phyloP scores from a whole-genome alignment of 805 yeast species.

The Cyberlindnera americana region DNA sequence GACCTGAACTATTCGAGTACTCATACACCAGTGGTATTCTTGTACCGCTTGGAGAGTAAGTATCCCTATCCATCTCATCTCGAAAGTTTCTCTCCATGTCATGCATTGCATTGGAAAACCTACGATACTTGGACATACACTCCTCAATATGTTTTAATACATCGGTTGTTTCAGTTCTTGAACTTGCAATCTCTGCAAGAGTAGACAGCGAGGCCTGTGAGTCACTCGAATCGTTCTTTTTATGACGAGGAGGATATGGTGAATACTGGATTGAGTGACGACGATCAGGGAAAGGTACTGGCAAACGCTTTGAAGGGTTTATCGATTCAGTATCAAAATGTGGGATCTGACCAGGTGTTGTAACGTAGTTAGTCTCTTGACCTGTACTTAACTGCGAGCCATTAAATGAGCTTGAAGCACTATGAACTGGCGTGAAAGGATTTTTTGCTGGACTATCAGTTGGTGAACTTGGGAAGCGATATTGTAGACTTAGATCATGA shows the following conservation, averaged over 20 bases:
- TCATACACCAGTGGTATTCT: slow-evolving; percentile 3
- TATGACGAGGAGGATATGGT: slow-evolving; percentile 12
- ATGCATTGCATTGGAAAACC: slow-evolving; percentile 13
- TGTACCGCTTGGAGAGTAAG: not conserved
- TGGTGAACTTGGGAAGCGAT: not conserved
- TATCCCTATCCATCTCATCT: slow-evolving; percentile 7
- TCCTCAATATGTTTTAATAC: slow-evolving; percentile 14
- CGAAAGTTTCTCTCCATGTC: slow-evolving; percentile 23
- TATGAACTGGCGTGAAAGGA: not conserved
- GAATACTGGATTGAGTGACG: slow-evolving; percentile 15
- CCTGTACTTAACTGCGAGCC: too few relatives aligned
- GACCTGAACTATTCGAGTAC: not conserved
- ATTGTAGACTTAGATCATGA: too few relatives aligned
- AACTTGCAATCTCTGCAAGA: slow-evolving; percentile 26
- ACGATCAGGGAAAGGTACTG: slow-evolving; percentile 3
- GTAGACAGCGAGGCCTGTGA: slow-evolving; percentile 24
- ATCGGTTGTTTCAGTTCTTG: not conserved
- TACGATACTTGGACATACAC: slow-evolving; percentile 12
- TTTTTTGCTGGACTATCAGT: not conserved
- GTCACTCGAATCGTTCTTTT: slow-evolving; percentile 22
- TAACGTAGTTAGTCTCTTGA: slow-evolving; percentile 2
- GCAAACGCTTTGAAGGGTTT: not conserved
- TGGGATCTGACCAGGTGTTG: not conserved
- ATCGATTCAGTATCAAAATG: not conserved
- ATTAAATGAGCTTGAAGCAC: not conserved